These are phyloP conservation scores for Suillus discolor DNA, from an alignment of 768 basidiomycete genomes.

Conservation along the genomic window DNA sequence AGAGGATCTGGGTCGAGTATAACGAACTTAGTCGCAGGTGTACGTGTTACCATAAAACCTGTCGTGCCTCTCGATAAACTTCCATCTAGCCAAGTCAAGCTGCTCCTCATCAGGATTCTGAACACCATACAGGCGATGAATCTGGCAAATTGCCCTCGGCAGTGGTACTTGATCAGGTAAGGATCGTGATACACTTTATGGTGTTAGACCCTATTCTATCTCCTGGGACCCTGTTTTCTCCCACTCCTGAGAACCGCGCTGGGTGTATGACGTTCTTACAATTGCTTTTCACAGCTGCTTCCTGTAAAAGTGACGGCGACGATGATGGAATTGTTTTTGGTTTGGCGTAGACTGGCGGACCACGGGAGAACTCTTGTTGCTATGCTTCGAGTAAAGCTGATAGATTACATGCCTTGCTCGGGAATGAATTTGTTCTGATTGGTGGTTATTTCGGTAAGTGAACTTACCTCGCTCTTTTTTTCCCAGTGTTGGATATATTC, in stretches of 20 bases:
- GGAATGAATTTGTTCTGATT: conserved; percentile 14
- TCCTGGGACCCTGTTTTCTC: neutral
- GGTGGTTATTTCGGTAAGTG: conserved; percentile 6
- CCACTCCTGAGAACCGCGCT: conserved; percentile 20
- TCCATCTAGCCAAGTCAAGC: conserved; percentile 28
- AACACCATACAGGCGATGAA: conserved; percentile 20
- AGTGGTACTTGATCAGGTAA: conserved; percentile 28
- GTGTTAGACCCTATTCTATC: conserved; percentile 6
- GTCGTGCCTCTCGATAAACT: conserved; percentile 3
- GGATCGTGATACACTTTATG: neutral
- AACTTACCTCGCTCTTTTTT: conserved; percentile 78
- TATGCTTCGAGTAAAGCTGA: conserved; percentile 72
- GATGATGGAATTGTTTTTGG: conserved; percentile 46
- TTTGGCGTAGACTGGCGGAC: conserved; percentile 91
- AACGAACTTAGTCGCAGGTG: conserved; percentile 26
- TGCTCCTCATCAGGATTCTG: conserved; percentile 25
- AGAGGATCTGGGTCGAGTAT: conserved; percentile 13
- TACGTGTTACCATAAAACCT: conserved; percentile 14
- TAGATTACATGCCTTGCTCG: conserved; percentile 73
- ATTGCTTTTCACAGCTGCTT: conserved; percentile 12
- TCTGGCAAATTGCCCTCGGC: conserved; percentile 21
- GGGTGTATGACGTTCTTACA: conserved; percentile 14
- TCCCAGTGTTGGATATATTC: conserved; percentile 80
- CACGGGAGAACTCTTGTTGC: conserved; percentile 78
- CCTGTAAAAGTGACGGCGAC: conserved; percentile 16